Percentiles rank a stretch among this genome's conserved stretches.
Conservation (phyloP, 176 grass and related monocot species). For the Oryza officinalis region DNA sequence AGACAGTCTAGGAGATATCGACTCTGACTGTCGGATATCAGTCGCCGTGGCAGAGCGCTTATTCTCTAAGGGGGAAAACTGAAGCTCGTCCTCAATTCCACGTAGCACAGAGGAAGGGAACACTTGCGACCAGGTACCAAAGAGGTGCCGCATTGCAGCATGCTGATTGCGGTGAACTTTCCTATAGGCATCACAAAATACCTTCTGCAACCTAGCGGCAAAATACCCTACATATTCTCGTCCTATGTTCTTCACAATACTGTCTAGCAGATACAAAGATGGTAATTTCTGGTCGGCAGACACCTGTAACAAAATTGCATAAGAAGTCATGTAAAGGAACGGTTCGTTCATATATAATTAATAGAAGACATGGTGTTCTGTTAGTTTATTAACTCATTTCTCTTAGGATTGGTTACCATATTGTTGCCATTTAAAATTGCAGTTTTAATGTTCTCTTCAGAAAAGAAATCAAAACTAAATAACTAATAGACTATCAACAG, state of each 20-base stretch:
- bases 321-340: conserved; percentile 32
- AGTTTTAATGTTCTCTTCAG: conserved; percentile 11
- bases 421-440: conserved; percentile 17
- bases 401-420: conserved; percentile 14
- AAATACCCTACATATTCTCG: conserved; percentile 75
- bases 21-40: conserved; percentile 52
- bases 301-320: conserved; percentile 65
- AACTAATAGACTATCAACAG: background rate
- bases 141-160: conserved; percentile 81
- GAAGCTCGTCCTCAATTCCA: conserved; percentile 86
- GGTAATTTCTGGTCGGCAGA: conserved; percentile 87
- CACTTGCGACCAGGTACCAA: conserved; percentile 84
- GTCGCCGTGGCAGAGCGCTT: conserved; percentile 27
- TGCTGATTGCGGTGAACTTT: conserved; percentile 72
- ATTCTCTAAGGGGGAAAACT: conserved; percentile 66
- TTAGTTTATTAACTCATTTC: conserved; percentile 10
- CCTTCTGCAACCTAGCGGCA: conserved; percentile 68
- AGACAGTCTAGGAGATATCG: conserved; percentile 59
- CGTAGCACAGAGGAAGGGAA: conserved; percentile 70
- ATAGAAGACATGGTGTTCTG: background rate
- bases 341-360: background rate
- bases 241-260: conserved; percentile 99
- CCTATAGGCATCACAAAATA: conserved; percentile 83
- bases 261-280: conserved; percentile 95
- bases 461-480: background rate